Evolutionary conservation across 352 stramenopile species (phyloP).

Genomic region (Globisporangium emineosum): DNA sequence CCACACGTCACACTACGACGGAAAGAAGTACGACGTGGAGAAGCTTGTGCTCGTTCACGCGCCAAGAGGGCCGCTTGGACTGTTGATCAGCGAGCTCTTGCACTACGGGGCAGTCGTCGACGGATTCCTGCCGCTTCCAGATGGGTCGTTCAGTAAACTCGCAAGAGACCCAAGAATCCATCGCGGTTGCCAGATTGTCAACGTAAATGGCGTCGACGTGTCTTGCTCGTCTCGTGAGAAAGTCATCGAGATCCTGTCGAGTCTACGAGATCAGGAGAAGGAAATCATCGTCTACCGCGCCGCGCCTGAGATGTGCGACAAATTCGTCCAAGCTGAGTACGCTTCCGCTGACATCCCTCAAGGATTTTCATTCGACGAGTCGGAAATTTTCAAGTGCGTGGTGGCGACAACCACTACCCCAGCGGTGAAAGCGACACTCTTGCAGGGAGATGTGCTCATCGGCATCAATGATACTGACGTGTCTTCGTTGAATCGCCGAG

Average conservation of each 20-base stretch:
- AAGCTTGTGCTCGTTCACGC: slow-evolving; percentile 44
- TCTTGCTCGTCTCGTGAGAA: slow-evolving; percentile 33
- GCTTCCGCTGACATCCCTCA: slow-evolving; percentile 20
- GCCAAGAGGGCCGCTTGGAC: slow-evolving; percentile 41
- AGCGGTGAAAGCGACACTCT: slow-evolving; percentile 13
- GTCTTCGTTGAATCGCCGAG: slow-evolving; percentile 27
- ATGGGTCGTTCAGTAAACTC: slow-evolving; percentile 37
- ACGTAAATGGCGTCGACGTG: slow-evolving; percentile 50
- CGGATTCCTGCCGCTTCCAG: slow-evolving; percentile 36
- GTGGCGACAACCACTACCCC: slow-evolving; percentile 23
- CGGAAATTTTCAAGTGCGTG: slow-evolving; percentile 34
- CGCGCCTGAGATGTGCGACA: slow-evolving; percentile 19
- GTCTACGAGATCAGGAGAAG: slow-evolving; percentile 46
- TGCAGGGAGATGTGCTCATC: slow-evolving; percentile 37
- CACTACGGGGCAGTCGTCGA: slow-evolving; percentile 48
- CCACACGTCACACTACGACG: slow-evolving; percentile 22
- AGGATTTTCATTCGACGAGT: slow-evolving; percentile 33
- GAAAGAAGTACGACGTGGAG: slow-evolving; percentile 43
- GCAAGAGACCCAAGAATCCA: slow-evolving; percentile 34
- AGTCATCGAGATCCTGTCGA: slow-evolving; percentile 31
- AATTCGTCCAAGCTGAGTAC: slow-evolving; percentile 29
- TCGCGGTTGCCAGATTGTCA: slow-evolving; percentile 51
- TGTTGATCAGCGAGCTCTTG: slow-evolving; percentile 42
- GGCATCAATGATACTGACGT: slow-evolving; percentile 44
- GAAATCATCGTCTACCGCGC: slow-evolving; percentile 54